Evolutionary conservation across 192 early-diverging fungal genomes (phyloP).

Genomic region (Podila epicladia): DNA sequence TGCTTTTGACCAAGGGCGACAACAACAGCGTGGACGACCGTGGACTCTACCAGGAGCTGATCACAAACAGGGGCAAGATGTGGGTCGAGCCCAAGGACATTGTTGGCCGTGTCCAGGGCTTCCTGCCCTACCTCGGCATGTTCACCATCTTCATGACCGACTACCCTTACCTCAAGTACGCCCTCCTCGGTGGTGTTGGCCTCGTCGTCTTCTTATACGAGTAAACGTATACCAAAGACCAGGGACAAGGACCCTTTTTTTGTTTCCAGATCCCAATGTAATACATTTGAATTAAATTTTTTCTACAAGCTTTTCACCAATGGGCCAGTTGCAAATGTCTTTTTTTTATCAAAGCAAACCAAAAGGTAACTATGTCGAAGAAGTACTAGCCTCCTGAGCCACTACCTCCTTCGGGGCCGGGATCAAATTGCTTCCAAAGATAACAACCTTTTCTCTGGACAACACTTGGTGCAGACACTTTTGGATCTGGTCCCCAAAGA

Average conservation of each 20-base stretch:
- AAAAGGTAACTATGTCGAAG: no score
- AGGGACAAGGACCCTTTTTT: no score
- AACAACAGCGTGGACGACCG: constrained; percentile 94
- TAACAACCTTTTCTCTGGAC: constrained; percentile 22
- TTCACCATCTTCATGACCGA: constrained; percentile 97
- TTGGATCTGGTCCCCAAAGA: constrained; percentile 37
- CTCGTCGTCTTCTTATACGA: constrained; percentile 69
- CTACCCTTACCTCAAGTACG: constrained; percentile 91
- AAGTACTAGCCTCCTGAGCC: neutral
- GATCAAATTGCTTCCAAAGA: constrained; percentile 33
- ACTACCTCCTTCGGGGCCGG: constrained; percentile 11
- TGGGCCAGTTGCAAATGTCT: no score
- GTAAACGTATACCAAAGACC: neutral
- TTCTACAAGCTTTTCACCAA: no score
- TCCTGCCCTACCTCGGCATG: constrained; percentile 94
- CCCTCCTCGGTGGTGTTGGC: constrained; percentile 80
- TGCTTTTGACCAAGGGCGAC: constrained; percentile 96
- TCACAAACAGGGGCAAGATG: constrained; percentile 74
- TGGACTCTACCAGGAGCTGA: constrained; percentile 73
- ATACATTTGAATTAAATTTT: no score
- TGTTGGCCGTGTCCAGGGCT: constrained; percentile 86
- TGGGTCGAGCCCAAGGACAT: constrained; percentile 94
- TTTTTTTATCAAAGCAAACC: no score
- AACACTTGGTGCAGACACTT: constrained; percentile 34
- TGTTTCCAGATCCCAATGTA: no score